Evolutionary conservation across 2,329 filamentous ascomycete species (phyloP).

Genomic region (Cordyceps farinosa): DNA sequence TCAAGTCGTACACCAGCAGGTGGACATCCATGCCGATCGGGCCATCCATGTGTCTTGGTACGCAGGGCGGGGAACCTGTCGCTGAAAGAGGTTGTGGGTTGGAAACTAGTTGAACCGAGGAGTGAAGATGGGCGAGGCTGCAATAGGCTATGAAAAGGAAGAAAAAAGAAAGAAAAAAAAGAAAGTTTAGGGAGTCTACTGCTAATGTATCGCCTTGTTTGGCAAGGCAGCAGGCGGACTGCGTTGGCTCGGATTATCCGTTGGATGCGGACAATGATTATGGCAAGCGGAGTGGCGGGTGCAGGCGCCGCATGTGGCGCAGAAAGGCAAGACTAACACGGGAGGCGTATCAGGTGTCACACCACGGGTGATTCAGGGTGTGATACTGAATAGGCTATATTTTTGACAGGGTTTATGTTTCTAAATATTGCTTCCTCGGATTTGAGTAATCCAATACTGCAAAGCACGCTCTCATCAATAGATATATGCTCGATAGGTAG

Average conservation of each 20-base stretch:
- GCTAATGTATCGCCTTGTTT: neutral
- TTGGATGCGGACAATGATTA: neutral
- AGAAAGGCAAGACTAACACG: neutral
- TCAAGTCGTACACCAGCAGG: constrained; percentile 76
- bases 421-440: too few relatives aligned
- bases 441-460: too few relatives aligned
- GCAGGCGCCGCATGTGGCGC: constrained; percentile 12
- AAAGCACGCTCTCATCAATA: too few relatives aligned
- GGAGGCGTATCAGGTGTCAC: too few relatives aligned
- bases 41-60: constrained; percentile 1
- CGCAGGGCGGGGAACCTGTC: neutral
- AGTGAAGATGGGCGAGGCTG: neutral
- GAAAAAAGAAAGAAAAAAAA: too few relatives aligned
- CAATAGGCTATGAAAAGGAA: neutral
- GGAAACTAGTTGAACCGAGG: neutral
- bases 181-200: too few relatives aligned
- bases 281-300: constrained; percentile 9
- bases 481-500: too few relatives aligned
- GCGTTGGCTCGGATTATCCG: constrained; percentile 3
- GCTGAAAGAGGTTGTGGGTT: neutral
- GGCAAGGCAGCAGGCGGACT: constrained; percentile 13
- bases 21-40: constrained; percentile 63
- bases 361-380: too few relatives aligned
- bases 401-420: too few relatives aligned
- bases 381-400: too few relatives aligned